phyloP scores from a whole-genome alignment of 192 early-diverging fungal species.

The Rhizophagus prolifer region DNA sequence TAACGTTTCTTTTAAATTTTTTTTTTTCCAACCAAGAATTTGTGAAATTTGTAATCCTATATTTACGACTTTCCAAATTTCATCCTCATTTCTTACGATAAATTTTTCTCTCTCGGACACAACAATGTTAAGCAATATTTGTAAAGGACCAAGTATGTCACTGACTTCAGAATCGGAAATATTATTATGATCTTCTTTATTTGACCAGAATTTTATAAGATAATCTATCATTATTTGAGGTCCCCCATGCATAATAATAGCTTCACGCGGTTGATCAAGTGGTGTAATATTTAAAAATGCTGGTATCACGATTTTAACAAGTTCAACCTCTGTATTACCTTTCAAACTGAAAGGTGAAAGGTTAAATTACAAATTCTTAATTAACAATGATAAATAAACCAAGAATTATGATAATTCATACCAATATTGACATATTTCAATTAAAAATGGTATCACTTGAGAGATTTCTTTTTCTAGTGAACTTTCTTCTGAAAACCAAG shows the following conservation, averaged over 20 bases:
- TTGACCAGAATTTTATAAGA: neutral
- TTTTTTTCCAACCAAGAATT: neutral
- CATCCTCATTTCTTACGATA: neutral
- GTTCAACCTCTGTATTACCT: neutral
- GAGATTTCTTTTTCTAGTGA: conserved; percentile 23
- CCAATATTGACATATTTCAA: conserved; percentile 4
- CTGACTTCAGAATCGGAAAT: neutral
- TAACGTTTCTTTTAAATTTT: neutral
- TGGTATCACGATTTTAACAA: conserved; percentile 8
- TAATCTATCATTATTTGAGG: neutral
- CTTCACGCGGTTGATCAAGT: conserved; percentile 3
- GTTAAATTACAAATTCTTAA: neutral
- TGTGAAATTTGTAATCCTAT: conserved; percentile 1
- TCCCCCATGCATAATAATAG: conserved; percentile 5
- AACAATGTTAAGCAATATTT: neutral
- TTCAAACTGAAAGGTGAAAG: neutral
- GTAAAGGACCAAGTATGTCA: neutral
- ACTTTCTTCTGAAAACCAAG: conserved; percentile 21
- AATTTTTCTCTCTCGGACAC: neutral
- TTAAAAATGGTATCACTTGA: conserved; percentile 6
- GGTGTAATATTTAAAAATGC: conserved; percentile 18
- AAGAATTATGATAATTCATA: neutral
- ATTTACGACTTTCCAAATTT: neutral
- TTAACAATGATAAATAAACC: neutral
- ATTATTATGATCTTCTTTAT: neutral